Percentiles rank a stretch among this genome's conserved stretches.
phyloP scores from a whole-genome alignment of 2,329 filamentous ascomycete genomes.

The Periconia sp. region DNA sequence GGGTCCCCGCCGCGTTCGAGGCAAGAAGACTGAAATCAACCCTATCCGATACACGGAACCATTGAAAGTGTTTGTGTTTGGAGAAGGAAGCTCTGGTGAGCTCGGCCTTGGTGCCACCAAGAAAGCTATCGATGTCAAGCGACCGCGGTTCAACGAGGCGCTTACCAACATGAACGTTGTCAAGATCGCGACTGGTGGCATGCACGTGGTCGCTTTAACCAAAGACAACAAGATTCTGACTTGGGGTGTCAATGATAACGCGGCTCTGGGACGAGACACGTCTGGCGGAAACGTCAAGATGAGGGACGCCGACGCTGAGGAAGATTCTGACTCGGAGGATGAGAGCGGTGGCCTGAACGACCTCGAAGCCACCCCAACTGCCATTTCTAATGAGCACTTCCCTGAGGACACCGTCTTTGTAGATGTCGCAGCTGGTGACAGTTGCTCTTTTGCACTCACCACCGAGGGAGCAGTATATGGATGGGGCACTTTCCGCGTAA shows the following conservation, averaged over 20 bases:
- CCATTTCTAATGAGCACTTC: constrained; percentile 59
- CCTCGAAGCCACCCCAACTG: constrained; percentile 67
- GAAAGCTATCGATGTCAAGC: constrained; percentile 70
- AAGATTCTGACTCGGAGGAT: constrained; percentile 52
- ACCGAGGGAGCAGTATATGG: constrained; percentile 75
- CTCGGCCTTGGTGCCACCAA: constrained; percentile 73
- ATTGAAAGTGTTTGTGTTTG: constrained; percentile 78
- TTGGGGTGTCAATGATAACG: constrained; percentile 87
- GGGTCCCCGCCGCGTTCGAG: constrained; percentile 32
- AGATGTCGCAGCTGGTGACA: constrained; percentile 73
- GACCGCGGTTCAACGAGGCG: constrained; percentile 68
- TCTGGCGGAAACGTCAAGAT: constrained; percentile 63
- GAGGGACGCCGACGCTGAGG: constrained; percentile 55
- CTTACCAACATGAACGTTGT: constrained; percentile 68
- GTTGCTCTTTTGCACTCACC: constrained; percentile 74
- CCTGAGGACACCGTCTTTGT: constrained; percentile 64
- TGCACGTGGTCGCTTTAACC: constrained; percentile 78
- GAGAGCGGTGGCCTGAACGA: constrained; percentile 70
- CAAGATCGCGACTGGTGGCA: constrained; percentile 75
- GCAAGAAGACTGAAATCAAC: constrained; percentile 59
- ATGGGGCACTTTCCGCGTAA: constrained; percentile 78
- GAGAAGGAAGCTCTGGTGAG: constrained; percentile 78
- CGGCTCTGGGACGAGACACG: constrained; percentile 76
- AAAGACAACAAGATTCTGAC: constrained; percentile 79
- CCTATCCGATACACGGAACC: constrained; percentile 59